Evolutionary conservation across 1,139 yeast genomes (phyloP).

Genomic region (Hemisphaericaspora subhashii): DNA sequence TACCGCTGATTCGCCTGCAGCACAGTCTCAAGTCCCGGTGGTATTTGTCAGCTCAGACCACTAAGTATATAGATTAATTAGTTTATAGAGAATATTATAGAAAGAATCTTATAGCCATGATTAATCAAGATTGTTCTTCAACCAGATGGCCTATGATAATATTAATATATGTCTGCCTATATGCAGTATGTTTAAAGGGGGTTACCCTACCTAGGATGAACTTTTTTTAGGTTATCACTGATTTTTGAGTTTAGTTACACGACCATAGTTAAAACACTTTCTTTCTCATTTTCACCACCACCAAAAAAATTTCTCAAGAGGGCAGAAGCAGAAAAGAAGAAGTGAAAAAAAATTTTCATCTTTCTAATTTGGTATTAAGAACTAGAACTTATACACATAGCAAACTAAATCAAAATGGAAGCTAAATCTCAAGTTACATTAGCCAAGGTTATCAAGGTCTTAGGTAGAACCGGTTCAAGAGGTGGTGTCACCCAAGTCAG

Average conservation of each 20-base stretch:
- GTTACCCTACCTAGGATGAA: background rate
- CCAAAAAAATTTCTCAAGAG: too few relatives aligned
- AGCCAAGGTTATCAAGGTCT: conserved; percentile 98
- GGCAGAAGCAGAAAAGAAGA: background rate
- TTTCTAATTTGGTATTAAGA: background rate
- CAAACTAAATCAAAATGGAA: conserved; percentile 57
- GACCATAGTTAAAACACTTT: background rate
- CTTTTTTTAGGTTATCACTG: background rate
- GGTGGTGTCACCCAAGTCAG: conserved; percentile 99
- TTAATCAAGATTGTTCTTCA: background rate
- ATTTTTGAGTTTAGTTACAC: background rate
- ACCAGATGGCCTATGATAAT: background rate
- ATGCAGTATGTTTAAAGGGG: background rate
- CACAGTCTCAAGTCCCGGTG: conserved; percentile 5
- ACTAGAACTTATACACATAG: too few relatives aligned
- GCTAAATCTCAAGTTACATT: conserved; percentile 96
- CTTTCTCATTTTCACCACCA: background rate
- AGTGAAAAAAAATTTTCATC: background rate
- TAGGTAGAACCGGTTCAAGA: conserved; percentile 99
- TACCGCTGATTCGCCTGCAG: too few relatives aligned
- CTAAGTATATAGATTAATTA: conserved; percentile 5
- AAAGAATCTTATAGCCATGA: background rate
- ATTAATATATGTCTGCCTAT: background rate
- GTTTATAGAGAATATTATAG: background rate
- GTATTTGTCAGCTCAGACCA: conserved; percentile 19